Evolutionary conservation across 306 rosid species (phyloP), one percentile per base, ranked within the genome.

Genomic region (Hippophae rhamnoides): DNA sequence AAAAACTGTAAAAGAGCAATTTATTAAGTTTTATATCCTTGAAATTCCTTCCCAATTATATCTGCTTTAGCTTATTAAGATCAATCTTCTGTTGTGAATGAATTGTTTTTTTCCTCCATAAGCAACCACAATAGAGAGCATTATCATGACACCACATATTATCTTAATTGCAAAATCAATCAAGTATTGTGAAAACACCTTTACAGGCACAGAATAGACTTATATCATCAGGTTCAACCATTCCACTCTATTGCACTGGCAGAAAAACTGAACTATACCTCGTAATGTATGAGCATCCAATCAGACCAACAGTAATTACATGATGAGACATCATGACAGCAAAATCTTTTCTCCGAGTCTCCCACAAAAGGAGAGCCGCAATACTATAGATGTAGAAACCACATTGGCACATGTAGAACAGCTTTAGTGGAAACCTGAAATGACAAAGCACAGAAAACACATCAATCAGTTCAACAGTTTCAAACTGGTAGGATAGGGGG

Each of bases 261-360:
- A 46, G n/a, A 54, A 59, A 57, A 62, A n/a, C 9, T 61, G 54
- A 40, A 47, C 61, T 46, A 57, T 85, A 92, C 96, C 99, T 77
- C 63, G 96, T 76, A 23, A 82, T 45, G 75, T 85, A 92, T 63
- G 99, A 92, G 63, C 4, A 9, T 55, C 90, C 93, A 71, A 88
- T 88, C 73, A 92, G 76, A 67, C 79, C 40, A 65, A 88, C 90
- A 10, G 95, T 88, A 68, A 92, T 72, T 69, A 92, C 70, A 80
- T 92, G 99, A 74, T 92, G 99, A 66, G 95, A 84, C 87, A 88
- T 86, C 99, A 88, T 88, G 57, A 92, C 99, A 6, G 95, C 51
- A 60, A 92, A 92, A 80, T 92, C 99, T 77, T 92, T 92, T 80
- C 99, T 79, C 58, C 96, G 80, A 60, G 96, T 92, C 80, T 92